Conservation (phyloP, 2,329 filamentous ascomycete species). For the Pseudogymnoascus sp. region DNA sequence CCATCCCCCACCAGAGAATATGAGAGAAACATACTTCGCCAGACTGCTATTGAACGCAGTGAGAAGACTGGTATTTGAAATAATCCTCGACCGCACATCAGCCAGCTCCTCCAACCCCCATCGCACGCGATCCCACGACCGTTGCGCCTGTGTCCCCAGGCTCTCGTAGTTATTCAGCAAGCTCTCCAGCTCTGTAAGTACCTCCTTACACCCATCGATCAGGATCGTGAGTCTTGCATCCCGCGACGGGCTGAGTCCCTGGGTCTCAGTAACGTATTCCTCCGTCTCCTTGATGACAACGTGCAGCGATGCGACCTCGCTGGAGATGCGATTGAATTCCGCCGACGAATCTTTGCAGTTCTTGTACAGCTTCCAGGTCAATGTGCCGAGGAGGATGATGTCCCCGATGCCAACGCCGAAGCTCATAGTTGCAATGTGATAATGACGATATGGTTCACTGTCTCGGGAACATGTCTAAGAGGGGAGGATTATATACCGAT, state of each 20-base stretch:
- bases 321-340: conserved; percentile 21
- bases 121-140: conserved; percentile 25
- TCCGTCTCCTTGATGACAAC: conserved; percentile 24
- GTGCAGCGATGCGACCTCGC: conserved; percentile 23
- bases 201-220: conserved; percentile 16
- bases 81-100: conserved; percentile 21
- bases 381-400: conserved; percentile 8
- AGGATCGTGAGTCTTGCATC: conserved; percentile 18
- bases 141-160: conserved; percentile 22
- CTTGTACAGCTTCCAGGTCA: conserved; percentile 22
- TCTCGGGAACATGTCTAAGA: background rate
- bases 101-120: conserved; percentile 23
- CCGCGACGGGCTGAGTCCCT: conserved; percentile 17
- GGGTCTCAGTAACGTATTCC: conserved; percentile 19
- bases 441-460: background rate
- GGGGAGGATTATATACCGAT: background rate
- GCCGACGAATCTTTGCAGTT: conserved; percentile 24
- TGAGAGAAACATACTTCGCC: conserved; percentile 17
- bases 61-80: conserved; percentile 21
- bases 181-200: conserved; percentile 20
- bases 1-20: background rate
- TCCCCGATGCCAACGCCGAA: conserved; percentile 10
- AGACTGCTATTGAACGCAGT: conserved; percentile 22
- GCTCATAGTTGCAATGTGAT: background rate
- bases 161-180: conserved; percentile 21